These are phyloP conservation scores for Solanum hybrid DNA, from an alignment of 305 asterid genomes.

Conservation along the genomic window DNA sequence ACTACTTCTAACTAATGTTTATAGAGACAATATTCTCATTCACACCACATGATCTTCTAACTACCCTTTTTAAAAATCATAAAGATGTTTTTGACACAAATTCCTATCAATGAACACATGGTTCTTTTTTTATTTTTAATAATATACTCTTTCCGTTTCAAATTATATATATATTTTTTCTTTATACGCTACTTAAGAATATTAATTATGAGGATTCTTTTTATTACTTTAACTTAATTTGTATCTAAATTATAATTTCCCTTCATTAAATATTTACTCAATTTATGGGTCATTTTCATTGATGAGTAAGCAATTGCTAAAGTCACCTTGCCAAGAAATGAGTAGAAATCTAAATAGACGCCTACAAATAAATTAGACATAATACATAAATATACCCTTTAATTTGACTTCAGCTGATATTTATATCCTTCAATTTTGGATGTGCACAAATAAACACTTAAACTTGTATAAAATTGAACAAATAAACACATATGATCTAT, in stretches of 20 bases:
- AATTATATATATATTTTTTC: too few species aligned
- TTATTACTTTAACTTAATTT: not conserved
- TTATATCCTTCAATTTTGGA: not conserved
- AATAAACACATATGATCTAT: not conserved
- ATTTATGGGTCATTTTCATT: not conserved
- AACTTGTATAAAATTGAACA: too few species aligned
- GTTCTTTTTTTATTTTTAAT: not conserved
- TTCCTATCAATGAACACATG: not conserved
- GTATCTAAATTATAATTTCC: not conserved
- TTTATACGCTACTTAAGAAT: too few species aligned
- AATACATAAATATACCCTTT: too few species aligned
- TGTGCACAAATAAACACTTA: too few species aligned
- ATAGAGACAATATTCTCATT: not conserved
- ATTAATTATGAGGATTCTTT: not conserved
- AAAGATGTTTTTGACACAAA: not conserved
- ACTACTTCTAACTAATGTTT: not conserved
- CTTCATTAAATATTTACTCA: not conserved
- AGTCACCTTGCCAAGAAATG: not conserved
- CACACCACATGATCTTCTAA: not conserved
- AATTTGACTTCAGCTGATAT: too few species aligned
- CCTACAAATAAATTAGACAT: not conserved
- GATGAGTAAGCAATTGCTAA: not conserved
- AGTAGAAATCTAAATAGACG: not conserved
- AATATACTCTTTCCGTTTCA: too few species aligned
- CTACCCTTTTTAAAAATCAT: not conserved